Base-by-base conservation (phyloP, 2,329 filamentous ascomycete genomes). In the Clarireedia homoeocarpa region DNA sequence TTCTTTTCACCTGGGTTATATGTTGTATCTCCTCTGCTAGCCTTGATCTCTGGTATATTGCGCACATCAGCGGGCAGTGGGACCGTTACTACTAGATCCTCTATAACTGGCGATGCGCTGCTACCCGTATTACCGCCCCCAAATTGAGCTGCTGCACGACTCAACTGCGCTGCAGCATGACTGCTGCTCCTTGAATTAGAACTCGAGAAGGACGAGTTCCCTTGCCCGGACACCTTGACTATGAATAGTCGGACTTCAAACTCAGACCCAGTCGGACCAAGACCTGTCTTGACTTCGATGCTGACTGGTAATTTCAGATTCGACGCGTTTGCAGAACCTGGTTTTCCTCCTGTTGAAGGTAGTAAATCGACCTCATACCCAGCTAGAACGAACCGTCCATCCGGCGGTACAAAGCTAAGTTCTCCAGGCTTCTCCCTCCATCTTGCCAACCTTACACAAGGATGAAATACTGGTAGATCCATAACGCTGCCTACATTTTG, bases 281-380 rank as follows among this genome's bases (percentile, higher is more conserved):
- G 76, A 0, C 85, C 84, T 1, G 91, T 92, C 64, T 85, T 87
- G 48, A 97, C 82, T 66, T 95, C 89, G 51, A 96, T 77, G 49
- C 79, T 84, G 3, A 94, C 86, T 0, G 94, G 94, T 5, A 97
- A 74, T 67, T 91, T 90, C 14, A 97, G 75, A 62, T 81, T 85
- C 59, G 59, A 74, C 12, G 77, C 75, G 53, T 72, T 79, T 1
- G 81, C 72, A 53, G 73, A 79, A 17, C 79, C 76, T 52, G 77
- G 76, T 63, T 81, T 79, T 20, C 79, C 76, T 62, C 76, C 77
- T 15, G 84, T 80, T 50, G 86, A 81, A 0, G 91, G 91, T 12
- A 97, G 76, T 23, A 99, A 74, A 70, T 99, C 89, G 20, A 95
- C 90, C 71, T 96, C 92, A 68, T 99, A 99, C 23, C 91, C 91